Percentiles rank a stretch among this genome's conserved stretches.
These are phyloP conservation scores for Corinectria fuckeliana DNA, from an alignment of 2,329 filamentous ascomycete species.

Conservation along the genomic window DNA sequence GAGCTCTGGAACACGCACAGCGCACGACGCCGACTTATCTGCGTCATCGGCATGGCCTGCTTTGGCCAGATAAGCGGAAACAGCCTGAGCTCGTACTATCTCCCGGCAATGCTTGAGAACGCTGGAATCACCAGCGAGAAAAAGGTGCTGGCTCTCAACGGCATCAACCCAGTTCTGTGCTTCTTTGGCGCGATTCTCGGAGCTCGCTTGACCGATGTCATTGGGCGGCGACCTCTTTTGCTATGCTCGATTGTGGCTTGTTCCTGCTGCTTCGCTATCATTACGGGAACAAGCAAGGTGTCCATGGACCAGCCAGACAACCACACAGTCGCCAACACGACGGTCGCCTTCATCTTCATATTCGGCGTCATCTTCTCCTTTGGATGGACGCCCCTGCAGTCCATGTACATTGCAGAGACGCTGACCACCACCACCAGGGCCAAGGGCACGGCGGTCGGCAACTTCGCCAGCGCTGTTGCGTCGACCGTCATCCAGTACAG, in stretches of 20 bases:
- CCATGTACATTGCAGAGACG: constrained; percentile 57
- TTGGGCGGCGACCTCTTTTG: constrained; percentile 64
- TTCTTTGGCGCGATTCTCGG: constrained; percentile 59
- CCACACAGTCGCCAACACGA: constrained; percentile 48
- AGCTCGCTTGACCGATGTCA: constrained; percentile 60
- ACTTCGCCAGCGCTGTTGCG: constrained; percentile 47
- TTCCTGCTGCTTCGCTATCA: constrained; percentile 55
- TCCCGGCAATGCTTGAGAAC: constrained; percentile 57
- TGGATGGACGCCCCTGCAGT: constrained; percentile 57
- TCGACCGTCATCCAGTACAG: constrained; percentile 52
- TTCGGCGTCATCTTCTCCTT: constrained; percentile 59
- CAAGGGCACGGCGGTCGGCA: constrained; percentile 53
- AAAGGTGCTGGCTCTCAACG: constrained; percentile 57
- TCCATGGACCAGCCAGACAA: constrained; percentile 46
- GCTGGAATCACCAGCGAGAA: constrained; percentile 58
- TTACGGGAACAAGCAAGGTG: constrained; percentile 56
- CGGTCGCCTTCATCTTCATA: constrained; percentile 57
- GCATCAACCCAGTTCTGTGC: constrained; percentile 60
- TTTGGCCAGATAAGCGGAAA: constrained; percentile 62
- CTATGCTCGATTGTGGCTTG: constrained; percentile 54
- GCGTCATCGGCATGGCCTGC: constrained; percentile 57
- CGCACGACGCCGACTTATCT: constrained; percentile 56
- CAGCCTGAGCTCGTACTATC: constrained; percentile 59
- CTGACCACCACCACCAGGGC: constrained; percentile 53
- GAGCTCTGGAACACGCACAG: constrained; percentile 58